Base-by-base conservation (phyloP, 495 filamentous ascomycete genomes). In the Penicillium flavigenum region DNA sequence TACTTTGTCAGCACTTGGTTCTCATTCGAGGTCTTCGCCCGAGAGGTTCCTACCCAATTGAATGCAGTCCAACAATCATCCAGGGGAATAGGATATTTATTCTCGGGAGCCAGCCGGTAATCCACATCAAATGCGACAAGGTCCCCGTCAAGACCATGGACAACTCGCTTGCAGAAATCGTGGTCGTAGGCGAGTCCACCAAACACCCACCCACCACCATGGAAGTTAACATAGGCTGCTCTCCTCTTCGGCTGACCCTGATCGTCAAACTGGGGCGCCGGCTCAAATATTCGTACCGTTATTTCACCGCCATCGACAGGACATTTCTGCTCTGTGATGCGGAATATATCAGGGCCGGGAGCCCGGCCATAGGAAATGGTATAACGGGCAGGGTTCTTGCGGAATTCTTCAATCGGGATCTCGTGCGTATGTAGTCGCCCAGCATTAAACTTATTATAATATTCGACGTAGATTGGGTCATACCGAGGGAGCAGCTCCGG, bases 201-300 rank as follows among this genome's bases (percentile, higher is more conserved):
- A 60, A 73, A 75, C 14, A 76, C 72, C 73, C 72, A 76, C 19
- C 73, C 73, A 41, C 73, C 70, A 9, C 73, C 73, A 41, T 76
- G 72, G 48, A 73, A 73, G 48, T 73, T 75, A 54, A 76, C 29
- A 59, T 74, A 75, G 14, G 64, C 73, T 1, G 70, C 72, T 57
- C 72, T 67, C 42, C 68, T 71, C 61, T 66, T 64, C n/a, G 63
- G 62, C 20, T 64, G 56, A 2, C 69, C 64, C 27, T 72, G 55
- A 3, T 60, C 61, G 44, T 75, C 61, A 8, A 57, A n/a, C 42
- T 68, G 59, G 4, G 61, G 61, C 2, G 57, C 61, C 8, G 72
- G 72, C 64, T 76, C 73, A 41, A 76, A 75, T 27, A 76, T 73
- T 10, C 73, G 67, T 48, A 75, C 51, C 2, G 53, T 66, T 36